Base-by-base conservation (phyloP, 139 green algal genomes). In the Chlorella sp. region DNA sequence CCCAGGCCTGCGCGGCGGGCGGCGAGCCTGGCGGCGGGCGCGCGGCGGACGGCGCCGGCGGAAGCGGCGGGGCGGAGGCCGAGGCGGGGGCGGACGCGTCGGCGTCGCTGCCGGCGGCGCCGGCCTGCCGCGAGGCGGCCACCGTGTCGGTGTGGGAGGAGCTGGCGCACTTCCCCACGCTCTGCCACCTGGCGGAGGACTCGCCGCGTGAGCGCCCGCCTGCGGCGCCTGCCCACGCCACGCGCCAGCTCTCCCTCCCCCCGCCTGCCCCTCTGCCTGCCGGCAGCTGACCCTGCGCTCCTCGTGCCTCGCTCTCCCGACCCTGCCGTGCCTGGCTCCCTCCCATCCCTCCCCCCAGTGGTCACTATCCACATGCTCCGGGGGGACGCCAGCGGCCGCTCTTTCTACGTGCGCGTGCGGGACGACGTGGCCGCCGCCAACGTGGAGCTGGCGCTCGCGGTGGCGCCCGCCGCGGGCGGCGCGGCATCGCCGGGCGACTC, bases 321-420 rank as follows among this genome's bases (percentile, higher is more conserved):
- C 29, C 65, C 1, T 1, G 21, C 29, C 29, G 8, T 25, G 29
- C 29, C 2, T 3, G 17, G 12, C 31, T 17, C 23, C 33, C 68
- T 38, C 56, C 17, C 46, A 31, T 38, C 11, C 23, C 48, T 35
- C 60, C 33, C 43, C 53, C 60, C 72, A 78, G 43, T 81, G 35
- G 65, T 81, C 11, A 85, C 75, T 31, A 82, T 85, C 50, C 80
- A 85, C 69, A 85, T 81, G 70, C 74, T 85, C 29, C 74, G 74
- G 0, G 75, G 74, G 38, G 80, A 85, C 35, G 63, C 55, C 41
- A 61, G 46, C 5, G 48, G 60, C 23, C 67, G 80, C 36, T 73
- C 74, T 29, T 85, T 85, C 42, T 85, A 85, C 74, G 64, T 85
- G 29, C 50, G 58, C 5, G 35, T 73, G 46, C 59, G 73, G 8